A percentile compares a stretch with the other conserved stretches of the same genome.
Evolutionary conservation across 805 yeast species (phyloP).

Genomic region (Candida boidinii): DNA sequence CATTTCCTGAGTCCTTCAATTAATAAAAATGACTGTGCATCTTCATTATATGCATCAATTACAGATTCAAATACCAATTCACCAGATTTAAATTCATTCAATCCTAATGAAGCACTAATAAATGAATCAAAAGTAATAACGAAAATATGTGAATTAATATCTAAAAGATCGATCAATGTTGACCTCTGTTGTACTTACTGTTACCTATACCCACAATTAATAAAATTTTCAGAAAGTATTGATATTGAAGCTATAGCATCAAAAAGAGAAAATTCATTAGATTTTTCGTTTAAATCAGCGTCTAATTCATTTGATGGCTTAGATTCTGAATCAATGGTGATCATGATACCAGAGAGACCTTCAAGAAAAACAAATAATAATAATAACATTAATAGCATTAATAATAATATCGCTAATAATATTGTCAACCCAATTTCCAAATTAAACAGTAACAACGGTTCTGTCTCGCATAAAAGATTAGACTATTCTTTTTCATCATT

Average conservation of each 20-base stretch:
- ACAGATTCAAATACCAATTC: too few relatives aligned
- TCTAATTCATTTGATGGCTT: too few relatives aligned
- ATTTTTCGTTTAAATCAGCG: slow-evolving; percentile 12
- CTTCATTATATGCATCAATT: too few relatives aligned
- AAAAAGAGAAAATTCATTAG: slow-evolving; percentile 13
- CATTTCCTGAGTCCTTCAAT: too few relatives aligned
- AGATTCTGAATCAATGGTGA: too few relatives aligned
- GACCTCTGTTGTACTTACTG: slow-evolving; percentile 18
- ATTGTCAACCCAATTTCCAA: slow-evolving; percentile 8
- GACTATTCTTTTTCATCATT: slow-evolving; percentile 49
- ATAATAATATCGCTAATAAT: too few relatives aligned
- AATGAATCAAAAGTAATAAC: too few relatives aligned
- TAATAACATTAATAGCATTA: slow-evolving; percentile 3
- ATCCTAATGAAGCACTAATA: too few relatives aligned
- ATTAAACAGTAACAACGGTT: slow-evolving; percentile 19
- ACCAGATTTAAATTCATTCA: too few relatives aligned
- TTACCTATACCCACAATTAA: slow-evolving; percentile 14
- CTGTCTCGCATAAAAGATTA: slow-evolving; percentile 30
- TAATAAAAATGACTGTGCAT: too few relatives aligned
- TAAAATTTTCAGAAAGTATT: slow-evolving; percentile 12
- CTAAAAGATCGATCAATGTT: slow-evolving; percentile 14
- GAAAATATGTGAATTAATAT: slow-evolving; percentile 11
- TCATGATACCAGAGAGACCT: too few relatives aligned
- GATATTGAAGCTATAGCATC: slow-evolving; percentile 19
- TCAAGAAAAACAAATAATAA: background rate